Evolutionary conservation across 768 basidiomycete genomes (phyloP).

Genomic region (Astraeus odoratus): DNA sequence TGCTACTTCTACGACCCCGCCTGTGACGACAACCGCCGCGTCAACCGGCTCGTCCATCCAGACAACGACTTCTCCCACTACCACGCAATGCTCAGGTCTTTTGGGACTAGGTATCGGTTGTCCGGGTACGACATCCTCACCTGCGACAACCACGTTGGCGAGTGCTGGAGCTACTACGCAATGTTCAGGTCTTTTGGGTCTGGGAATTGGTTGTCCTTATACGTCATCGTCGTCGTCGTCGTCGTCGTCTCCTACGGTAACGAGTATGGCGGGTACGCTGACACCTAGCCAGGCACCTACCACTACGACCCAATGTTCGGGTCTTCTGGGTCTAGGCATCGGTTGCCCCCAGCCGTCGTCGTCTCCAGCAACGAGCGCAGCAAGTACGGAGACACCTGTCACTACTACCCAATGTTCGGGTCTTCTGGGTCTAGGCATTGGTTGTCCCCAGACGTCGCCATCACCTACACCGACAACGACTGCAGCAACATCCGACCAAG

Average conservation of each 20-base stretch:
- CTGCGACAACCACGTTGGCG: slow-evolving; percentile 2
- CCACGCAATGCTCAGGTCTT: no score
- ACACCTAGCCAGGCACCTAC: background rate
- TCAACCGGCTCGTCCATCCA: background rate
- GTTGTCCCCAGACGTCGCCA: slow-evolving; percentile 4
- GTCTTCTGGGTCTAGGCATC: slow-evolving; percentile 7
- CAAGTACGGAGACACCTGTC: slow-evolving; percentile 2
- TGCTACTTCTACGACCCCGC: background rate
- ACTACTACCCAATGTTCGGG: slow-evolving; percentile 1
- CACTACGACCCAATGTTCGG: background rate
- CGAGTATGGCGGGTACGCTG: slow-evolving; percentile 4
- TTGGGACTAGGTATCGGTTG: no score
- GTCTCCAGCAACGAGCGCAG: slow-evolving; percentile 3
- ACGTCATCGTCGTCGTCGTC: no score
- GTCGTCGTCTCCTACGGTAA: slow-evolving; percentile 6
- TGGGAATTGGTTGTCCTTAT: slow-evolving; percentile 4
- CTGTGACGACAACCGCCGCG: slow-evolving; percentile 1
- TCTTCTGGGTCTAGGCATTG: slow-evolving; percentile 6
- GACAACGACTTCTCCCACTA: slow-evolving; percentile 2
- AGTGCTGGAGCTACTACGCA: background rate
- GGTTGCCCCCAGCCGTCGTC: slow-evolving; percentile 5
- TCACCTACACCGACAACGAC: slow-evolving; percentile 4
- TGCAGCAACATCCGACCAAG: background rate
- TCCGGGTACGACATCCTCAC: background rate
- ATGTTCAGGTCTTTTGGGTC: slow-evolving; percentile 6